These are phyloP conservation scores for Hyaloscypha bicolor DNA, from an alignment of 495 filamentous ascomycete species.

Conservation along the genomic window DNA sequence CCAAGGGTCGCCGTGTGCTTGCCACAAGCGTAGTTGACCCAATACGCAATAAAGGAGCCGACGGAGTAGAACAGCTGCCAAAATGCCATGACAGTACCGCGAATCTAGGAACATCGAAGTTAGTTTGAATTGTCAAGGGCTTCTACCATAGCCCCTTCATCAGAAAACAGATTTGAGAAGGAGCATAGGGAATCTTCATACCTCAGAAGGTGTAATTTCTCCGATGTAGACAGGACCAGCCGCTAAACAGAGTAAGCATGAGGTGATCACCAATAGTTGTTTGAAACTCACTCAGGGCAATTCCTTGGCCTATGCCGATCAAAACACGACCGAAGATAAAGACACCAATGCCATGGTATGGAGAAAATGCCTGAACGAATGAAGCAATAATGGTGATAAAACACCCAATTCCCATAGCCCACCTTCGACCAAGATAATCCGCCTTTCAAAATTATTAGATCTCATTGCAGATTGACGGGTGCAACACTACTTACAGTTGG, in stretches of 20 bases:
- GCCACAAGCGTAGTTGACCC: slow-evolving; percentile 64
- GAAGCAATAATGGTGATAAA: slow-evolving; percentile 60
- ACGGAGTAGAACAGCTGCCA: slow-evolving; percentile 82
- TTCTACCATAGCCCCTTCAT: neutral
- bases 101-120: slow-evolving; percentile 38
- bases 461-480: neutral
- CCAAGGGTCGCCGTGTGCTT: slow-evolving; percentile 62
- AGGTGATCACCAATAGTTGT: neutral
- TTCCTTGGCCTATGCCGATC: slow-evolving; percentile 66
- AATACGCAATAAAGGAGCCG: slow-evolving; percentile 81
- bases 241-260: slow-evolving; percentile 33
- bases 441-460: neutral
- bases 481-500: slow-evolving; percentile 32
- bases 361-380: slow-evolving; percentile 63
- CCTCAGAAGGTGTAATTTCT: slow-evolving; percentile 55
- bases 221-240: slow-evolving; percentile 64
- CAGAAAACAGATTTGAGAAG: neutral
- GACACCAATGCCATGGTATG: slow-evolving; percentile 54
- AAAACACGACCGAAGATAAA: slow-evolving; percentile 64
- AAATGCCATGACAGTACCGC: slow-evolving; percentile 70
- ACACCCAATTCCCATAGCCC: slow-evolving; percentile 60
- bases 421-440: slow-evolving; percentile 58
- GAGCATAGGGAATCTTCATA: neutral
- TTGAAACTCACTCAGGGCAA: slow-evolving; percentile 56
- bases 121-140: neutral